A percentile compares a stretch with the other conserved stretches of the same genome.
Evolutionary conservation across 148 eudicot species (phyloP).

Genomic region (Gaultheria prostrata): DNA sequence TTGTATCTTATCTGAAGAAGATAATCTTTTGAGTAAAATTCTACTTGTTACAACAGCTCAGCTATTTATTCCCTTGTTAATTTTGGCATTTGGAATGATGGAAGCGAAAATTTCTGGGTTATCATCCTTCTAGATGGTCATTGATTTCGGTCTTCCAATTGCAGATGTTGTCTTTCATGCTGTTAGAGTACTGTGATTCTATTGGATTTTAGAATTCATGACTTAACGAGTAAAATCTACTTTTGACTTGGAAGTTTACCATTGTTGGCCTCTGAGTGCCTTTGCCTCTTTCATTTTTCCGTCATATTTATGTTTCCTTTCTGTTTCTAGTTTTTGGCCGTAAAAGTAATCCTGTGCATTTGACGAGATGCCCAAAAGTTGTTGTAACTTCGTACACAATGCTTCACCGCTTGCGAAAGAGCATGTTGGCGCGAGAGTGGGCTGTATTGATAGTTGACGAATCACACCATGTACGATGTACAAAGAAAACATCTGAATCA

Average conservation of each 20-base stretch:
- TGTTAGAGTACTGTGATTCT: background rate
- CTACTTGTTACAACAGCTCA: background rate
- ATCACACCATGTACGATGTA: conserved; percentile 89
- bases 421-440: conserved; percentile 75
- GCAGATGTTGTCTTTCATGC: background rate
- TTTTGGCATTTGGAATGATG: background rate
- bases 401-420: conserved; percentile 70
- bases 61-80: background rate
- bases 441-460: conserved; percentile 84
- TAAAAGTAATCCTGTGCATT: conserved; percentile 67
- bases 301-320: conserved; percentile 6
- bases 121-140: background rate
- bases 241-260: conserved; percentile 3
- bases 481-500: conserved; percentile 65
- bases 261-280: background rate
- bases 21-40: background rate
- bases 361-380: conserved; percentile 65
- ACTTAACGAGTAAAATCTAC: background rate
- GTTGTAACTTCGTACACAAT: conserved; percentile 87
- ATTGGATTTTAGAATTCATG: background rate
- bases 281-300: conserved; percentile 5
- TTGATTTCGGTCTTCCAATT: background rate
- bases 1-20: background rate
- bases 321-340: conserved; percentile 64
- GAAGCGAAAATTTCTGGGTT: background rate